Conservation (phyloP, 2,329 filamentous ascomycete genomes). For the Pestalotiopsis sp. region DNA sequence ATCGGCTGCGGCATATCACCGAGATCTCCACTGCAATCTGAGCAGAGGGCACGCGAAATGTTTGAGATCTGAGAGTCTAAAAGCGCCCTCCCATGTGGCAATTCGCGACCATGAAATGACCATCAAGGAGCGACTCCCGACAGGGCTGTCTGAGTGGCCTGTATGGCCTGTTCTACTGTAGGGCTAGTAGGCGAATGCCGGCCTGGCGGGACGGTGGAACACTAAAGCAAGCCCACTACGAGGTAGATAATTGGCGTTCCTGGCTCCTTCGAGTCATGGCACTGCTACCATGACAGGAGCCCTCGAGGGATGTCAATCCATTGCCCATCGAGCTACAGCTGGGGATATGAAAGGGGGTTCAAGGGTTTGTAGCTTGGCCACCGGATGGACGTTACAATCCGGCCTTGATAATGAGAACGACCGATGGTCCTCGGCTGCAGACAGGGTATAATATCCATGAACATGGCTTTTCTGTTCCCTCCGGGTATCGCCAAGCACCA, state of each 20-base stretch:
- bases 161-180: not conserved
- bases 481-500: not conserved
- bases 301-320: not conserved
- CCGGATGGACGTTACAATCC: not conserved
- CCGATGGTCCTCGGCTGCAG: not conserved
- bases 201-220: not conserved
- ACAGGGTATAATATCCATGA: not conserved
- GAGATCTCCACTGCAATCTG: no score
- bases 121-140: no score
- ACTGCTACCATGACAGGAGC: not conserved
- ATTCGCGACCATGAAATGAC: no score
- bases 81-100: no score
- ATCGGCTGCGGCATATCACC: no score
- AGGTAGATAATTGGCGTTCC: not conserved
- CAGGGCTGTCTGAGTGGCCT: no score
- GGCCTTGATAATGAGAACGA: not conserved
- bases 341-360: not conserved
- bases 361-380: not conserved
- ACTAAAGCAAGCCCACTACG: not conserved
- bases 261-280: not conserved
- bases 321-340: not conserved
- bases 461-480: not conserved
- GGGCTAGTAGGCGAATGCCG: not conserved
- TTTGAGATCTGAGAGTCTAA: no score
- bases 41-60: no score